Conservation (phyloP, 192 early-diverging fungal genomes). For the Umbelopsis vinacea region DNA sequence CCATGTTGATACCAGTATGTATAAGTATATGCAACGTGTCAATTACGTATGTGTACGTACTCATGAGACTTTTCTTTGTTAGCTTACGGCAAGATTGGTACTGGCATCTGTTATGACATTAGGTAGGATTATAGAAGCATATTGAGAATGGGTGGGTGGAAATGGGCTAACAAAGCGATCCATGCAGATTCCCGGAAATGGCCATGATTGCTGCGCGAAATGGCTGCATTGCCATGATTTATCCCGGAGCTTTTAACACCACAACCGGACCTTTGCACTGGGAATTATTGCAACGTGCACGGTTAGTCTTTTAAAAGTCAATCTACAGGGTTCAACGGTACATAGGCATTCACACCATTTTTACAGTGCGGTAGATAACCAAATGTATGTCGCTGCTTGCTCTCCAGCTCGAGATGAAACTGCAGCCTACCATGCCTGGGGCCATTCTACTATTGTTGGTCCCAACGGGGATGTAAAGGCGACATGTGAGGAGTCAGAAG, state of each 20-base stretch:
- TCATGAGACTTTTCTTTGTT: neutral
- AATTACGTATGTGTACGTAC: neutral
- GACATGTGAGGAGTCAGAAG: slow-evolving; percentile 75
- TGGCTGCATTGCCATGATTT: slow-evolving; percentile 93
- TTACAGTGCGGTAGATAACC: slow-evolving; percentile 87
- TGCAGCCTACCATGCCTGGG: slow-evolving; percentile 89
- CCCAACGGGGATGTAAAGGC: slow-evolving; percentile 77
- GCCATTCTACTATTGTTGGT: slow-evolving; percentile 90
- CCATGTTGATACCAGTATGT: slow-evolving; percentile 70
- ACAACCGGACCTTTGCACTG: slow-evolving; percentile 96
- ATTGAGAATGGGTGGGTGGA: too few species aligned
- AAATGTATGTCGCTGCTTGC: slow-evolving; percentile 93
- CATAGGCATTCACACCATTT: neutral
- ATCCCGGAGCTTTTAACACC: slow-evolving; percentile 96
- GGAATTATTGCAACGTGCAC: slow-evolving; percentile 83
- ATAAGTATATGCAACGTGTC: slow-evolving; percentile 13
- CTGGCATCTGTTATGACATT: slow-evolving; percentile 98
- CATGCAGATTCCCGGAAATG: slow-evolving; percentile 83
- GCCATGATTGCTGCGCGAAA: slow-evolving; percentile 91
- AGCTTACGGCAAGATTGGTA: slow-evolving; percentile 84
- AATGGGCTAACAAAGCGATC: neutral
- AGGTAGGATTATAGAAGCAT: slow-evolving; percentile 29
- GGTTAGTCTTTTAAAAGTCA: slow-evolving; percentile 20
- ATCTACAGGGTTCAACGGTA: neutral
- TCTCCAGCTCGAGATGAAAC: slow-evolving; percentile 86